phyloP scores from a whole-genome alignment of 306 rosid species.

The Urtica urens region DNA sequence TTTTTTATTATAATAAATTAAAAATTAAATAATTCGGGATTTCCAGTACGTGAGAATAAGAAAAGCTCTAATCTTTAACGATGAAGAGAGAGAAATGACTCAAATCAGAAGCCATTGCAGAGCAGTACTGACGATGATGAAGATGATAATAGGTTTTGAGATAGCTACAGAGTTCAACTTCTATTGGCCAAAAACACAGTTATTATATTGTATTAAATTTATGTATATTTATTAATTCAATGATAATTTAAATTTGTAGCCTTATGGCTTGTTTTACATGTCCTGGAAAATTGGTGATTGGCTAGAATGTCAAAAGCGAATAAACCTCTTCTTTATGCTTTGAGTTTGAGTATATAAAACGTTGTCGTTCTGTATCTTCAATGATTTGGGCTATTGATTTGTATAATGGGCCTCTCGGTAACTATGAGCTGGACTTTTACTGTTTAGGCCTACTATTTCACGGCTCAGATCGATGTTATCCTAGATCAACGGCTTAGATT shows the following conservation, averaged over 20 bases:
- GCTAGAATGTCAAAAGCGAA: neutral
- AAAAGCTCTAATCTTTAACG: conserved; percentile 12
- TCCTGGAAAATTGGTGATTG: neutral
- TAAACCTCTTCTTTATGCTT: neutral
- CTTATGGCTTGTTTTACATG: neutral
- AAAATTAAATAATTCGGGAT: too few species aligned
- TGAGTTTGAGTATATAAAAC: neutral
- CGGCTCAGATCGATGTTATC: neutral
- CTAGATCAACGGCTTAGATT: neutral
- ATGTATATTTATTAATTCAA: neutral
- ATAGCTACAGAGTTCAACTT: neutral
- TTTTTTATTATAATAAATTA: conserved; percentile 5
- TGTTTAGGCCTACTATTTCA: neutral
- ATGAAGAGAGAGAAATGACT: conserved; percentile 18
- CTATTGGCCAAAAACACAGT: neutral
- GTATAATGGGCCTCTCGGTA: neutral
- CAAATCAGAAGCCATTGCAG: conserved; percentile 2
- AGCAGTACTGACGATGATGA: too few species aligned
- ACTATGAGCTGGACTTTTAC: neutral
- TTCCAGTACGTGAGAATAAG: too few species aligned
- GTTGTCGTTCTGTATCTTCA: neutral
- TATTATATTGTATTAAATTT: conserved; percentile 7
- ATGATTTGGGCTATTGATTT: neutral
- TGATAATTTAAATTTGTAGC: too few species aligned
- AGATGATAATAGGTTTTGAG: too few species aligned